Evolutionary conservation across 176 grass and related monocot species (phyloP), one percentile per base, ranked within the genome.

Genomic region (Avena sativa): DNA sequence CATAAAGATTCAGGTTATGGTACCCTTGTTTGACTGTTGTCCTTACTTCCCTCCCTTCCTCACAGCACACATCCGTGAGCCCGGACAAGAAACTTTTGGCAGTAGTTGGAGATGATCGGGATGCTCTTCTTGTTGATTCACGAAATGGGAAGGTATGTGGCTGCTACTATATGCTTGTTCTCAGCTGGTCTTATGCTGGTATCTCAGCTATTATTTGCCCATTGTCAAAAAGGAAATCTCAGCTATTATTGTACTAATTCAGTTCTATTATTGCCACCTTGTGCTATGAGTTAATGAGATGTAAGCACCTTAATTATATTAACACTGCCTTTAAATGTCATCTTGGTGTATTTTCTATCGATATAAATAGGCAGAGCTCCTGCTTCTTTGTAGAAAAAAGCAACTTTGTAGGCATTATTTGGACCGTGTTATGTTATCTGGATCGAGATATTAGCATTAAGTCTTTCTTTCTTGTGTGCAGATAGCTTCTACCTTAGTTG

Each of bases 51-150:
- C 46, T 10, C 86, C 64, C 28, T 4, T 17, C 25, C 87, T 73
- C 57, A 48, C 78, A 97, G 92, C 94, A 94, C 79, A 97, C 94
- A 65, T 94, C 92, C 0, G 89, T 97, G 65, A 97, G 94, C 84
- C 94, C 94, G 4, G 94, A 97, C 78, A 86, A 65, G 52, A 91
- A 93, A 77, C 86, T 93, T 60, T 65, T 94, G 82, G 87, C 84
- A 12, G 86, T 97, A 58, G 89, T 94, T 81, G 95, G 92, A 88
- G 95, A 92, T 81, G 89, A 95, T 65, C 68, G 84, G 14, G 89
- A 89, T 1, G 90, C 83, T 78, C 86, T 90, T 72, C 91, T 93
- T 28, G 88, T 95, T 49, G 94, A 97, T 92, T 88, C 94, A 81
- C 83, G 80, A 90, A 94, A 92, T 80, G 94, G 94, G 46, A 97